Conservation (phyloP, 106 monocot species). For the Platanthera guangdongensis region DNA sequence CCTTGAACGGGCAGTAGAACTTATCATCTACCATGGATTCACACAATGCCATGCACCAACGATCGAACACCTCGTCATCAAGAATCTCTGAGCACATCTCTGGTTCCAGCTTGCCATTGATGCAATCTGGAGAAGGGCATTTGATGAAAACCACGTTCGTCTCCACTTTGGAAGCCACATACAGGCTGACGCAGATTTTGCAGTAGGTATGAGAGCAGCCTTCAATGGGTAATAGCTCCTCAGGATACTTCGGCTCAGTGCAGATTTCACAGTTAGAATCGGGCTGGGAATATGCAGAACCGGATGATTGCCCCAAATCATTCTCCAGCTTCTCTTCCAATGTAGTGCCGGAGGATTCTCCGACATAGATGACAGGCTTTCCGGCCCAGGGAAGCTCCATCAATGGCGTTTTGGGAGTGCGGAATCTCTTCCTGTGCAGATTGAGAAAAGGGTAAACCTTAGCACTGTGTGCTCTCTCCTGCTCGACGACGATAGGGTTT, state of each 20-base stretch:
- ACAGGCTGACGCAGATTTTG: conserved; percentile 20
- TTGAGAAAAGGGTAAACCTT: not conserved
- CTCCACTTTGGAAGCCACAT: conserved; percentile 55
- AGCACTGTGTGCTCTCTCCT: not conserved
- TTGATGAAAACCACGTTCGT: conserved; percentile 42
- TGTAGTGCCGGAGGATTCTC: not conserved
- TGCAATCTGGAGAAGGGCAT: conserved; percentile 62
- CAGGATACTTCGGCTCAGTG: conserved; percentile 19
- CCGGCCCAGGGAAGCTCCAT: not conserved
- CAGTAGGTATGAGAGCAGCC: conserved; percentile 41
- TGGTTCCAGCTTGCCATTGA: conserved; percentile 30
- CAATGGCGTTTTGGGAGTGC: not conserved
- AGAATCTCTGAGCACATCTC: conserved; percentile 33
- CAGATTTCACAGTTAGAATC: conserved; percentile 46
- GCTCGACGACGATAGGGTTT: conserved; percentile 6
- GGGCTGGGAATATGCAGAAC: not conserved
- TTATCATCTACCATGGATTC: conserved; percentile 25
- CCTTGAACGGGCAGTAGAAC: conserved; percentile 66
- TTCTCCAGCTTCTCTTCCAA: not conserved
- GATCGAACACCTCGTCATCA: conserved; percentile 37
- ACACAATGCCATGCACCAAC: conserved; percentile 39
- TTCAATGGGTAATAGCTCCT: conserved; percentile 12
- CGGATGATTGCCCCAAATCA: not conserved
- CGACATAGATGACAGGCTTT: not conserved
- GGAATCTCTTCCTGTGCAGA: not conserved